Evolutionary conservation across 1,284 basidiomycete species (phyloP).

Genomic region (Ustilago sp.): DNA sequence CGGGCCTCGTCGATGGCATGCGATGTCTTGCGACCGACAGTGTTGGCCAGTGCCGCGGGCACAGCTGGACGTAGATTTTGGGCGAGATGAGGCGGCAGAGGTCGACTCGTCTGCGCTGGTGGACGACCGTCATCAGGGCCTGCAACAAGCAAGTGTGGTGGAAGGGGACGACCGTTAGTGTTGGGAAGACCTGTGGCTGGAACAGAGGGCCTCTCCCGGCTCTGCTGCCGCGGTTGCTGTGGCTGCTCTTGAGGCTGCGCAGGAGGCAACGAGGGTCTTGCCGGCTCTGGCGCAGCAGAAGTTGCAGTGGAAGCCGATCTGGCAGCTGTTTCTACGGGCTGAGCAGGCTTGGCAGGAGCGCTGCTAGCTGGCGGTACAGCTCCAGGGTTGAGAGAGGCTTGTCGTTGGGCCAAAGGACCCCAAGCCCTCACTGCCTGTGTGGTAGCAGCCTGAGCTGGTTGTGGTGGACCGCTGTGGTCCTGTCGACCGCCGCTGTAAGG

Average conservation of each 20-base stretch:
- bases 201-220: conserved; percentile 4
- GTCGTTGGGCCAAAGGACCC: conserved; percentile 64
- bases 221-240: conserved; percentile 13
- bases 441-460: conserved; percentile 25
- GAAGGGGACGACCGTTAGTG: conserved; percentile 34
- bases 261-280: conserved; percentile 14
- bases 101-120: conserved; percentile 18
- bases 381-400: conserved; percentile 53
- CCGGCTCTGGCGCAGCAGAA: conserved; percentile 14
- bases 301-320: conserved; percentile 11
- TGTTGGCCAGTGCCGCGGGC: conserved; percentile 7
- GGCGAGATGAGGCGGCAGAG: conserved; percentile 57
- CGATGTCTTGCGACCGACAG: conserved; percentile 31
- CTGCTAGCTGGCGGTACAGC: conserved; percentile 23
- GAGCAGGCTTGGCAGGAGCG: conserved; percentile 15
- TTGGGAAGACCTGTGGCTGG: not conserved
- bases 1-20: conserved; percentile 32
- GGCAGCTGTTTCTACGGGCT: conserved; percentile 19
- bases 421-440: conserved; percentile 50
- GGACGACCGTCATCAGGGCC: conserved; percentile 27
- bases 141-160: conserved; percentile 37
- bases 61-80: conserved; percentile 33
- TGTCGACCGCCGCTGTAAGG: conserved; percentile 27
- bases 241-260: conserved; percentile 21
- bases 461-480: conserved; percentile 16